These are phyloP conservation scores for Tuber microsphaerosporum DNA, from an alignment of 495 filamentous ascomycete genomes.

Conservation along the genomic window DNA sequence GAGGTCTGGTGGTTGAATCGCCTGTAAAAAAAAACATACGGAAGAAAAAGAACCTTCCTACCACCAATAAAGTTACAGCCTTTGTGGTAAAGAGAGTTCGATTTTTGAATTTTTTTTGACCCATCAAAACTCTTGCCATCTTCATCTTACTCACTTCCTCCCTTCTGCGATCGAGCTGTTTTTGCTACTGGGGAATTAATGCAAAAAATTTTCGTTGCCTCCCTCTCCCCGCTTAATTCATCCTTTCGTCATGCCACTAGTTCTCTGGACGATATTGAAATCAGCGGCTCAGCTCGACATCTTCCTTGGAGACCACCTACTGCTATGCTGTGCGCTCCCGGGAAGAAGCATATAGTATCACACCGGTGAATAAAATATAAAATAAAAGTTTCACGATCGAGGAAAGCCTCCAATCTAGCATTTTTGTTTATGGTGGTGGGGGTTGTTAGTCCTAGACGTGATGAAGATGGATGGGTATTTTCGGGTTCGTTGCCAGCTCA, in stretches of 20 bases:
- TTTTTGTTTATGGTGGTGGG: background rate
- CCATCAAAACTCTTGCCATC: background rate
- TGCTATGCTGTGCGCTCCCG: background rate
- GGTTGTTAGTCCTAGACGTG: background rate
- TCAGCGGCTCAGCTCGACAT: background rate
- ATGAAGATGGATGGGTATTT: background rate
- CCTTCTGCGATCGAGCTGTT: background rate
- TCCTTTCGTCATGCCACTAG: background rate
- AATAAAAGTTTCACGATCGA: background rate
- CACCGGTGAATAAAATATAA: background rate
- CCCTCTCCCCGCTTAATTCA: background rate
- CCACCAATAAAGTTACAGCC: background rate
- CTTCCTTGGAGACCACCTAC: background rate
- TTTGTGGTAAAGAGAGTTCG: background rate
- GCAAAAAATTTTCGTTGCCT: background rate
- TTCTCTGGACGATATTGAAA: background rate
- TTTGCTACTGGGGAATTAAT: background rate
- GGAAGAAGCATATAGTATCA: background rate
- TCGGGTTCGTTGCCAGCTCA: background rate
- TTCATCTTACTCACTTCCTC: background rate
- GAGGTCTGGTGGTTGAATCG: conserved; percentile 12
- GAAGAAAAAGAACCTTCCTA: background rate
- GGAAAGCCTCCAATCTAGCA: background rate
- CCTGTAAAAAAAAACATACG: background rate
- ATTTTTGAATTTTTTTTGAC: background rate